A percentile compares a stretch with the other conserved stretches of the same genome.
Conservation (phyloP, 1,139 yeast genomes). For the Geotrichum bryndzae region DNA sequence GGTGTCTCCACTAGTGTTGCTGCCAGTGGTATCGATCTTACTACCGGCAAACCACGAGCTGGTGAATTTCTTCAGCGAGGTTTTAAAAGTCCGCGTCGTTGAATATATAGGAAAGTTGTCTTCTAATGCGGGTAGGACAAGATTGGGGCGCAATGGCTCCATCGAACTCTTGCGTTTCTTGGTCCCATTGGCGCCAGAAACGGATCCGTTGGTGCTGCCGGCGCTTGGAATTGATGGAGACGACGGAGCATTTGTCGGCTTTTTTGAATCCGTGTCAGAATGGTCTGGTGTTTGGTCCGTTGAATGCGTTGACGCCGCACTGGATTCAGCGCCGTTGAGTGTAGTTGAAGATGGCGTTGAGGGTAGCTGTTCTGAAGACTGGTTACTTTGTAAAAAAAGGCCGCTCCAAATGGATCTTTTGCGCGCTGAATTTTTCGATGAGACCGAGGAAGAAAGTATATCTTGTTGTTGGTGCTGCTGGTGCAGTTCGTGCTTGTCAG, state of each 20-base stretch:
- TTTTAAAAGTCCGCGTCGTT: constrained; percentile 21
- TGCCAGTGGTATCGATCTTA: background rate
- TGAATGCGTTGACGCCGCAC: background rate
- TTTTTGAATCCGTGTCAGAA: background rate
- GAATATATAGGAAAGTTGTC: constrained; percentile 28
- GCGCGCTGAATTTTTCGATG: background rate
- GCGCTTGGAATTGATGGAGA: background rate
- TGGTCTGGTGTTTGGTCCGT: background rate
- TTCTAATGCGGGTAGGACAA: constrained; percentile 30
- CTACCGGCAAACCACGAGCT: constrained; percentile 18
- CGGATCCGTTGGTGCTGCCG: background rate
- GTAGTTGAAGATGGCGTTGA: background rate
- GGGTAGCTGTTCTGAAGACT: background rate
- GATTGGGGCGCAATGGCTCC: constrained; percentile 26
- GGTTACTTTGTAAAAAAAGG: background rate
- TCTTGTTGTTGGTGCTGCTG: background rate
- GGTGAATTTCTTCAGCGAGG: constrained; percentile 24
- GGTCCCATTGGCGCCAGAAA: background rate
- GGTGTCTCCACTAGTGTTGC: background rate
- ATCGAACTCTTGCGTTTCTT: background rate
- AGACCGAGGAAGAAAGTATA: background rate
- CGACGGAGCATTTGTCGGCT: background rate
- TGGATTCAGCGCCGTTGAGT: background rate
- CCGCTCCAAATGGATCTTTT: background rate
- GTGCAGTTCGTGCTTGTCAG: background rate